Evolutionary conservation across 2,329 filamentous ascomycete genomes (phyloP).

Genomic region (Aspergillus pseudoglaucus): DNA sequence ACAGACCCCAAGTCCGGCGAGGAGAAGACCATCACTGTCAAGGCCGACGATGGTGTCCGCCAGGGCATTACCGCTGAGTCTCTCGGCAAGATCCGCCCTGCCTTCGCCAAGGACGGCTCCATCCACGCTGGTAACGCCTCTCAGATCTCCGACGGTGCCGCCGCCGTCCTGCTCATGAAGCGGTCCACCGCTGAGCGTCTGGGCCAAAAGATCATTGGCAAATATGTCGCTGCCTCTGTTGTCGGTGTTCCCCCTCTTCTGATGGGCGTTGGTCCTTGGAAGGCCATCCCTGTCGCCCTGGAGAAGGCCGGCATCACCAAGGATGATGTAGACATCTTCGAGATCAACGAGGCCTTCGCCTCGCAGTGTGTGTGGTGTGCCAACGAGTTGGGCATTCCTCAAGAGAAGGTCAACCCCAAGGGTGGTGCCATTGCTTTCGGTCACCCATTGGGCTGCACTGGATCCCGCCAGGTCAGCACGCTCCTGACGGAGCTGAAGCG

Average conservation of each 20-base stretch:
- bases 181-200: slow-evolving; percentile 82
- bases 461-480: slow-evolving; percentile 87
- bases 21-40: slow-evolving; percentile 73
- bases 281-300: slow-evolving; percentile 87
- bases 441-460: slow-evolving; percentile 90
- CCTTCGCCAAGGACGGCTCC: slow-evolving; percentile 83
- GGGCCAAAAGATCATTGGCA: slow-evolving; percentile 83
- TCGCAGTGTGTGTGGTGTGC: slow-evolving; percentile 91
- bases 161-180: slow-evolving; percentile 92
- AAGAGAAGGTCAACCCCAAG: slow-evolving; percentile 92
- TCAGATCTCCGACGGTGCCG: slow-evolving; percentile 92
- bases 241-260: slow-evolving; percentile 87
- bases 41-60: slow-evolving; percentile 80
- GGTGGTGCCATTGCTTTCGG: slow-evolving; percentile 94
- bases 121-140: slow-evolving; percentile 96
- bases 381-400: slow-evolving; percentile 74
- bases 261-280: slow-evolving; percentile 94
- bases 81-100: slow-evolving; percentile 81
- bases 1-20: slow-evolving; percentile 88
- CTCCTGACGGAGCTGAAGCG: slow-evolving; percentile 83
- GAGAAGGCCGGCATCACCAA: slow-evolving; percentile 78
- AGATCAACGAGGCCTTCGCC: slow-evolving; percentile 99
- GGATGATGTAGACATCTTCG: slow-evolving; percentile 91
- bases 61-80: slow-evolving; percentile 79
- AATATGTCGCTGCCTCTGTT: slow-evolving; percentile 78